Evolutionary conservation across 2,329 filamentous ascomycete species (phyloP).

Genomic region (Rutstroemia sp.): DNA sequence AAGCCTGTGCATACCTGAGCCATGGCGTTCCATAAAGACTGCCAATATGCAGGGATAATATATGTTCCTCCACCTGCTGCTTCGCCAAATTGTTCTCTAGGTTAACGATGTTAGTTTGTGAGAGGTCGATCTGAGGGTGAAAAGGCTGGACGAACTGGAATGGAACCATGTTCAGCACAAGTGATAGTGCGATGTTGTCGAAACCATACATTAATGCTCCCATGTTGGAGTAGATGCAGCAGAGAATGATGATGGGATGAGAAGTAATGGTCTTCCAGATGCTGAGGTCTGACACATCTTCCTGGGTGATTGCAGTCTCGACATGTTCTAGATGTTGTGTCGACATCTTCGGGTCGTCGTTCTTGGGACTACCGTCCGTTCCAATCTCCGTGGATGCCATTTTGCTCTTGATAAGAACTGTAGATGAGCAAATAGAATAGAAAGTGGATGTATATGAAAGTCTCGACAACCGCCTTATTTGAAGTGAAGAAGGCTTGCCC

Average conservation of each 20-base stretch:
- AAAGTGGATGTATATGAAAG: no score
- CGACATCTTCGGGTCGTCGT: background rate
- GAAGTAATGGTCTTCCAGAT: background rate
- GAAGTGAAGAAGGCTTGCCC: no score
- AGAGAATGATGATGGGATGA: background rate
- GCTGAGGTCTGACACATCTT: background rate
- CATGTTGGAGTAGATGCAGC: conserved; percentile 1
- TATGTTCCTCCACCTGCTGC: background rate
- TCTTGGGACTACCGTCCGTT: background rate
- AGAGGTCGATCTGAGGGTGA: background rate
- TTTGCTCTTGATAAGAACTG: background rate
- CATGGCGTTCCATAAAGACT: conserved; percentile 1
- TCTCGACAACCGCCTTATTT: no score
- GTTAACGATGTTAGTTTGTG: background rate
- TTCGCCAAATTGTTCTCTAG: background rate
- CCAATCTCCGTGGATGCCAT: background rate
- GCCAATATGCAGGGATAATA: background rate
- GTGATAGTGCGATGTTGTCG: background rate
- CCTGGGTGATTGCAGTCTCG: background rate
- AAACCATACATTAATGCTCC: background rate
- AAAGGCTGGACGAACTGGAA: background rate
- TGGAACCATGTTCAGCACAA: background rate
- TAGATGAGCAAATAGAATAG: no score
- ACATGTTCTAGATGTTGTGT: background rate
- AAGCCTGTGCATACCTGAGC: background rate